phyloP scores from a whole-genome alignment of 139 green algal genomes.

The Chlamydomonas sphaeroides region DNA sequence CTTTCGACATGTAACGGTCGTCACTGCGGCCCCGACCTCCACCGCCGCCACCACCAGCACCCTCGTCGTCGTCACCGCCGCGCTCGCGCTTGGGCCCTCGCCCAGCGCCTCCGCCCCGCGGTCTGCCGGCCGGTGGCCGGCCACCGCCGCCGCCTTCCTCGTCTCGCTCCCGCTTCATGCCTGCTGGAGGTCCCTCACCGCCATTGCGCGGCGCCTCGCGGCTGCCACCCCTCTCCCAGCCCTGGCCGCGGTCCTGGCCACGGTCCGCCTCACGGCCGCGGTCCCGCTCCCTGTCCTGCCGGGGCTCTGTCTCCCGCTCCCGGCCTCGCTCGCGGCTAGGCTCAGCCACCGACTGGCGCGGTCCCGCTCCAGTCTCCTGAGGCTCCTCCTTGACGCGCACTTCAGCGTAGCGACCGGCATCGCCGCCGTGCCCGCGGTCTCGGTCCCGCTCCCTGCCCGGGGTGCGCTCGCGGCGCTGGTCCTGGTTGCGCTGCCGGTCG shows the following conservation, averaged over 20 bases:
- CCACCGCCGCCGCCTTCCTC: not conserved
- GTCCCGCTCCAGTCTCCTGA: too few species aligned
- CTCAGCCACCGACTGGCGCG: not conserved
- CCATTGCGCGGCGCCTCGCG: not conserved
- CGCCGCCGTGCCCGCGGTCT: not conserved
- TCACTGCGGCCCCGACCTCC: not conserved
- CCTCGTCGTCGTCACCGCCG: not conserved
- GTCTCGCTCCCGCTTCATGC: not conserved
- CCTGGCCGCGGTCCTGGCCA: not conserved
- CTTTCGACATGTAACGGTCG: constrained; percentile 1
- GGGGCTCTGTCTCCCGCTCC: not conserved
- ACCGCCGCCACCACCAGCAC: not conserved
- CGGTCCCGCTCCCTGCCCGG: not conserved
- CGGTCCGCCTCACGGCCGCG: not conserved
- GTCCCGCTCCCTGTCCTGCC: not conserved
- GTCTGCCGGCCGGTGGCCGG: not conserved
- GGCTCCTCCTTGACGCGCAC: too few species aligned
- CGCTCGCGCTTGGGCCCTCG: not conserved
- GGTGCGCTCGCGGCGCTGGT: not conserved
- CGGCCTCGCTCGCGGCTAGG: not conserved
- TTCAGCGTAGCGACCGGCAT: too few species aligned
- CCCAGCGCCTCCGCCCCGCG: not conserved
- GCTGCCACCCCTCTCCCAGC: not conserved
- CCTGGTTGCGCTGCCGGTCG: too few species aligned
- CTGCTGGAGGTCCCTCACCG: not conserved